Base-by-base conservation (phyloP, 106 monocot genomes). In the Dactylorhiza incarnata region DNA sequence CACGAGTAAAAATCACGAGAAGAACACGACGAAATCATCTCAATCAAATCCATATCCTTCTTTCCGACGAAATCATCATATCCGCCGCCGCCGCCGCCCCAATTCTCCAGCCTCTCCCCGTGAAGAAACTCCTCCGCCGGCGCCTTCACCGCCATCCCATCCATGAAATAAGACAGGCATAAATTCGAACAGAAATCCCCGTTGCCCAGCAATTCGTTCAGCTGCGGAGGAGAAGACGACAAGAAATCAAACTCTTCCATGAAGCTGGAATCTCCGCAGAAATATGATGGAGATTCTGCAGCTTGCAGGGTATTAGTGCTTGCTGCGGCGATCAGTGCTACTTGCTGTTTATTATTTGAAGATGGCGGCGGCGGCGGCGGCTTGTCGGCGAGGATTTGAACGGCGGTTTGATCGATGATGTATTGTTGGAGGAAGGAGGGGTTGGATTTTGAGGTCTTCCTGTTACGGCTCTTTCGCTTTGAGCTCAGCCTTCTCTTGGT, bases 401-500 rank as follows among this genome's bases (percentile, higher is more conserved):
- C 1, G 23, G 45, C 72, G 62, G 3, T 17, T 75, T 74, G 74
- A 45, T 72, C 83, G 13, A 49, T 73, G 78, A 92, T 88, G 82
- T 88, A 89, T 17, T 92, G 84, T 46, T 89, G 81, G 0, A 84
- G 81, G 45, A 81, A 50, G 46, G 79, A 77, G 1, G 77, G 75
- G 45, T 69, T 81, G 37, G 48, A 45, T 67, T 77, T 84, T 26
- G 72, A 62, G 49, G 69, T 19, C 80, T 80, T 88, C 59, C 80
- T 77, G 63, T 77, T 84, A 70, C 49, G 16, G 81, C 76, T 71
- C 66, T 58, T 86, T 24, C 83, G 82, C 80, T 82, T 87, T 0
- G 85, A 77, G 76, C 80, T 85, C 75, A 82, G 80, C 73, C 78
- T 85, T 49, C 89, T 85, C 45, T 80, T 87, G 71, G 92, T 85